Evolutionary conservation across 306 rosid species (phyloP).

Genomic region (Datisca glomerata): DNA sequence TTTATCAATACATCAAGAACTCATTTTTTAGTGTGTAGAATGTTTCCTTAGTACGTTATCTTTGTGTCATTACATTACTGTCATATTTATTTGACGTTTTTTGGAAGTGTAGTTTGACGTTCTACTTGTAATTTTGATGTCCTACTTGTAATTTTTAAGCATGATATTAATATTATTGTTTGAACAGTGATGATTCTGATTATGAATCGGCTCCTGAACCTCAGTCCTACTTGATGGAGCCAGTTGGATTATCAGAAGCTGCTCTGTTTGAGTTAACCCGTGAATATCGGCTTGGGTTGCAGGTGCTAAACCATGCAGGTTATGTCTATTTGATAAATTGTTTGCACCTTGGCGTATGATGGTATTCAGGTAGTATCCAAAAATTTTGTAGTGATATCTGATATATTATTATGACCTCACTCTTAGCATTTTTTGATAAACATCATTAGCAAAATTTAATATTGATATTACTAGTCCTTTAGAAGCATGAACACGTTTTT

Average conservation of each 20-base stretch:
- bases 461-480: neutral
- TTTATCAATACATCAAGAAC: no score
- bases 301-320: conserved; percentile 27
- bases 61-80: no score
- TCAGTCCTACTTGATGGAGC: conserved; percentile 53
- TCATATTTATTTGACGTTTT: no score
- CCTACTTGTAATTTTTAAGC: conserved; percentile 13
- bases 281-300: conserved; percentile 51
- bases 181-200: conserved; percentile 53
- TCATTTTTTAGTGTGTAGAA: no score
- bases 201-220: conserved; percentile 23
- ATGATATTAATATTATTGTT: conserved; percentile 17
- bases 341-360: no score
- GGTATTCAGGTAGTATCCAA: no score
- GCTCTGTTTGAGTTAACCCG: conserved; percentile 42
- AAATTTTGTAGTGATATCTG: no score
- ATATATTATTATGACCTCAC: neutral
- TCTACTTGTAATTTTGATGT: neutral
- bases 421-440: neutral
- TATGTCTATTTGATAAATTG: neutral
- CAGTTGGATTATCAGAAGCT: conserved; percentile 50
- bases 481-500: no score
- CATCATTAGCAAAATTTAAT: neutral
- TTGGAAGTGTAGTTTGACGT: neutral
- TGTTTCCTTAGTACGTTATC: neutral